A percentile compares a stretch with the other conserved stretches of the same genome.
These are phyloP conservation scores for Karstenula rhodostoma DNA, from an alignment of 2,329 filamentous ascomycete genomes.

Conservation along the genomic window DNA sequence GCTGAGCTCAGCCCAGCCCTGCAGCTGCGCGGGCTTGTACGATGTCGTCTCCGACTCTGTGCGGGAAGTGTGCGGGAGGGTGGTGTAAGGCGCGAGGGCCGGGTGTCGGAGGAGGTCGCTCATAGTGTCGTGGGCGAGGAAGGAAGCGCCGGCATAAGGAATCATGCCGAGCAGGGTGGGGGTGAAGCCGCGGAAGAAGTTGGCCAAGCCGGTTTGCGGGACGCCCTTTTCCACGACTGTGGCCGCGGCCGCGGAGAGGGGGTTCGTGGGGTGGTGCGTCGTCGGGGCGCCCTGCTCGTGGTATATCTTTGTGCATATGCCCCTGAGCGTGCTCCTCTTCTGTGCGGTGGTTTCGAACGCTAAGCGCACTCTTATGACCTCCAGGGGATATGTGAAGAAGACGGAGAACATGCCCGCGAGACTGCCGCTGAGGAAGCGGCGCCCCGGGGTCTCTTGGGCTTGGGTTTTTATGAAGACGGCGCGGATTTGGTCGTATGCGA, in stretches of 20 bases:
- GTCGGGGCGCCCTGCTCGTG: slow-evolving; percentile 66
- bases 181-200: slow-evolving; percentile 95
- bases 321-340: slow-evolving; percentile 72
- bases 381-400: slow-evolving; percentile 94
- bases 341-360: slow-evolving; percentile 91
- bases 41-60: slow-evolving; percentile 48
- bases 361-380: slow-evolving; percentile 89
- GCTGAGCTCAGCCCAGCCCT: slow-evolving; percentile 84
- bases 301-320: slow-evolving; percentile 88
- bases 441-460: slow-evolving; percentile 79
- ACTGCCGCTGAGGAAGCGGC: slow-evolving; percentile 77
- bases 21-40: slow-evolving; percentile 73
- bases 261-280: slow-evolving; percentile 40
- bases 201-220: slow-evolving; percentile 75
- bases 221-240: slow-evolving; percentile 61
- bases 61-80: slow-evolving; percentile 66
- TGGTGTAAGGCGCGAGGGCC: slow-evolving; percentile 74
- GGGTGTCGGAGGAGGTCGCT: slow-evolving; percentile 82
- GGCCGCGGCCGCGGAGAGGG: slow-evolving; percentile 51
- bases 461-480: slow-evolving; percentile 74
- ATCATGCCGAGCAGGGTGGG: slow-evolving; percentile 94
- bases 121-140: slow-evolving; percentile 91
- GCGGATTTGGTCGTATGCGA: slow-evolving; percentile 96
- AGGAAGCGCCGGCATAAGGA: slow-evolving; percentile 94
- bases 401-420: slow-evolving; percentile 87